Evolutionary conservation across 768 basidiomycete species (phyloP).

Genomic region (Saitozyma sp.): DNA sequence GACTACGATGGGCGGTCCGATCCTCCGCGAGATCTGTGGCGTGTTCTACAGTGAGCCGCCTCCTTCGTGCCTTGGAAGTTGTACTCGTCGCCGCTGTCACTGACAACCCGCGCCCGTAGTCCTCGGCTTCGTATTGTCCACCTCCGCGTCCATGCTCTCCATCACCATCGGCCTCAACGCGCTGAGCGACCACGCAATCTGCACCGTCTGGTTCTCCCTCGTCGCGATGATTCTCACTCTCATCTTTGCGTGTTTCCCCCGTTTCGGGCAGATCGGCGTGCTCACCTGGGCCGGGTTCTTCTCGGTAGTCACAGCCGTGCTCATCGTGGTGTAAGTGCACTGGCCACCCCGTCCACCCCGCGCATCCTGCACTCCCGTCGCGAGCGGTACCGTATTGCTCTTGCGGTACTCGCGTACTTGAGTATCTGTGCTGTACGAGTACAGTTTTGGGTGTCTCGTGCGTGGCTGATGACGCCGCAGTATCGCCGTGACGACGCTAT

Average conservation of each 20-base stretch:
- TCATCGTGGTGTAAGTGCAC: slow-evolving; percentile 33
- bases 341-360: slow-evolving; percentile 23
- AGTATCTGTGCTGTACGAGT: slow-evolving; percentile 39
- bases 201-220: slow-evolving; percentile 15
- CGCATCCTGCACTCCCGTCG: slow-evolving; percentile 12
- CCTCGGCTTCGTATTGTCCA: too few species aligned
- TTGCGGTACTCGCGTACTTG: slow-evolving; percentile 22
- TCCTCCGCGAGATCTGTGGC: too few species aligned
- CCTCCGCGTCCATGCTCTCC: background rate
- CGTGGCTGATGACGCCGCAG: too few species aligned
- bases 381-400: background rate
- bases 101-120: too few species aligned
- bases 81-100: too few species aligned
- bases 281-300: slow-evolving; percentile 13
- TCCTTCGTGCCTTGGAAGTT: too few species aligned
- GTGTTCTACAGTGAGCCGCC: too few species aligned
- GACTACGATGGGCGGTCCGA: too few species aligned
- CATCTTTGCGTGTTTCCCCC: background rate
- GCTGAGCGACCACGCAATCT: slow-evolving; percentile 2
- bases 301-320: slow-evolving; percentile 10
- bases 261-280: slow-evolving; percentile 4
- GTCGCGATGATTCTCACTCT: background rate
- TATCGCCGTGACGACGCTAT: too few species aligned
- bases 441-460: too few species aligned
- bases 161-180: slow-evolving; percentile 22